Percentiles rank a stretch among this genome's conserved stretches.
phyloP scores from a whole-genome alignment of 164 flowering plant genomes.

The Berberis thunbergii region DNA sequence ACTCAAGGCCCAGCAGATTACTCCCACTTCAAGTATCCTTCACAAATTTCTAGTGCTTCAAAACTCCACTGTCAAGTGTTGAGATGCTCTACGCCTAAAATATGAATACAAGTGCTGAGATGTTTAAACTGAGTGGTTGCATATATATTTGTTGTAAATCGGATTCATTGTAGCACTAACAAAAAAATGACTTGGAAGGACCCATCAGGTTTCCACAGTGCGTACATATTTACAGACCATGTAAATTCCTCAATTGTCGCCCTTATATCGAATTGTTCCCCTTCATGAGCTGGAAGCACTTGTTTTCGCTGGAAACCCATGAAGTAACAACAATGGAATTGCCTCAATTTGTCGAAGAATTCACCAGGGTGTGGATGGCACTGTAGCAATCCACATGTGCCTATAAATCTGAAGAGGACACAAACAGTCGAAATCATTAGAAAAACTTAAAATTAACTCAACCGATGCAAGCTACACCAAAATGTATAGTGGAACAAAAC shows the following conservation, averaged over 20 bases:
- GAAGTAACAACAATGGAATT: slow-evolving; percentile 55
- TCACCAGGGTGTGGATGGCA: slow-evolving; percentile 86
- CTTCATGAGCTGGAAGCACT: slow-evolving; percentile 50
- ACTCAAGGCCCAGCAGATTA: too few species aligned
- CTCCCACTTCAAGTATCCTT: too few species aligned
- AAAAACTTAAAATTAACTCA: not conserved
- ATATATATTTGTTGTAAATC: too few species aligned
- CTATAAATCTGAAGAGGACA: slow-evolving; percentile 52
- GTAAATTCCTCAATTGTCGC: slow-evolving; percentile 78
- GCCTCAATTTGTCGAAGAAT: slow-evolving; percentile 40
- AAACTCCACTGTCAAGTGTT: too few species aligned
- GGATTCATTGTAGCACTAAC: too few species aligned
- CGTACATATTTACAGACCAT: slow-evolving; percentile 43
- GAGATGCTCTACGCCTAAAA: too few species aligned
- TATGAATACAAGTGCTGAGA: too few species aligned
- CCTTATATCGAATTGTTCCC: slow-evolving; percentile 72
- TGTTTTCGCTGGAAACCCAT: slow-evolving; percentile 85
- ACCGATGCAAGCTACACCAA: not conserved
- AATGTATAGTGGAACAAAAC: not conserved
- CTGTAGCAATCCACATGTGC: slow-evolving; percentile 56
- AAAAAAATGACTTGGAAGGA: too few species aligned
- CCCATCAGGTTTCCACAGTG: slow-evolving; percentile 48
- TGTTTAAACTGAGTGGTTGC: too few species aligned
- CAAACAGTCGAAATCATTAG: not conserved
- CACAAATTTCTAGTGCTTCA: too few species aligned